These are phyloP conservation scores for Lolium multiflorum DNA, from an alignment of 176 grass and related monocot genomes.

Conservation along the genomic window DNA sequence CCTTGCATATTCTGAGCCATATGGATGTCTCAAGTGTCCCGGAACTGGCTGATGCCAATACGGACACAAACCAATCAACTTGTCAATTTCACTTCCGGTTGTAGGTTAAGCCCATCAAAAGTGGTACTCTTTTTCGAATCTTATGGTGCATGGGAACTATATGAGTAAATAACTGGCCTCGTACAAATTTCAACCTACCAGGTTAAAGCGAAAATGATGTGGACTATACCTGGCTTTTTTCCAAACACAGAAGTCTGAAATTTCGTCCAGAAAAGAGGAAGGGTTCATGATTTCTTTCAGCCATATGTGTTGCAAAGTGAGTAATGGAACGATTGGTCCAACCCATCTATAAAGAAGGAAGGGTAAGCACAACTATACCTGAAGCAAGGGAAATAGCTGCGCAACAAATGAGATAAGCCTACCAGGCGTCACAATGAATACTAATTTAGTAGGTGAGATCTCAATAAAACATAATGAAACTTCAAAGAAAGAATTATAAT, in stretches of 20 bases:
- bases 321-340: background rate
- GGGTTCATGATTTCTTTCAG: conserved; percentile 30
- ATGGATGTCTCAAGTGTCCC: no score
- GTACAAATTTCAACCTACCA: background rate
- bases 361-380: conserved; percentile 55
- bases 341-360: conserved; percentile 1
- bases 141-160: conserved; percentile 9
- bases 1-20: no score
- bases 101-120: conserved; percentile 11
- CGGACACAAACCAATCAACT: no score
- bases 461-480: conserved; percentile 21
- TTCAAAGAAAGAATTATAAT: conserved; percentile 34
- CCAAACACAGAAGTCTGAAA: conserved; percentile 18
- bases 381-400: conserved; percentile 85
- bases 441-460: conserved; percentile 44
- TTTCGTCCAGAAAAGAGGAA: conserved; percentile 23
- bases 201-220: conserved; percentile 3
- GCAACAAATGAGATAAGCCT: conserved; percentile 81
- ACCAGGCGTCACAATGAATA: conserved; percentile 55
- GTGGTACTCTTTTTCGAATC: conserved; percentile 20
- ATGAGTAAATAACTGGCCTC: background rate
- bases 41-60: no score
- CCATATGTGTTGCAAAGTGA: background rate
- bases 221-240: conserved; percentile 13
- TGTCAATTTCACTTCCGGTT: background rate